Evolutionary conservation across 1,139 yeast genomes (phyloP), one percentile per base, ranked within the genome.

Genomic region (Debaryomyces sp.): DNA sequence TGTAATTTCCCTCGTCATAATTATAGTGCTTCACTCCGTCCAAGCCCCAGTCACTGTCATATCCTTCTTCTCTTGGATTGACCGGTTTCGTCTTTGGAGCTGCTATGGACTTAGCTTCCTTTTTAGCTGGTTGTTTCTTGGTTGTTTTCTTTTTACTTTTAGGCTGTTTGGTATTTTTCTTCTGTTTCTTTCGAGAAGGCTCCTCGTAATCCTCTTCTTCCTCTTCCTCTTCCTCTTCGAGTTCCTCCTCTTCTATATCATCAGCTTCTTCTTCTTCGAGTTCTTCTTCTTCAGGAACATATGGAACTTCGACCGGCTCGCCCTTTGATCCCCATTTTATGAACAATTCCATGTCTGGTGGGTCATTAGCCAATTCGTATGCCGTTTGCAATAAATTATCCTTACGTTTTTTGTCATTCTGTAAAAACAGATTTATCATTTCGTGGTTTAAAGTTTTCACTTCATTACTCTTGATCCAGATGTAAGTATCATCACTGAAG

Each of bases 401-500:
- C 53, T 67, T 73, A 46, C 75, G 65, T 49, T 68, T 63, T 45
- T 49, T 54, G 42, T 50, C 55, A 8, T 49, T 51, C 1, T 43
- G 53, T 39, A 73, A 62, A 50, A 63, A 67, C n/a, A 54, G 61
- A 6, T 65, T 64, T 39, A 76, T 74, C 45, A 56, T 63, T 1
- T 59, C 64, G 7, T 47, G 45, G 10, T 56, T 53, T 48, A 76
- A 63, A 10, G 54, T 50, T 50, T 68, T 68, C 26, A 83, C 54
- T 52, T 82, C 87, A 36, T 64, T 63, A 7, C 62, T 58, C 34
- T 74, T 73, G 44, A 81, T 78, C 88, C 88, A 84, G 48, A 82
- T 81, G 58, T 82, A 84, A 2, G 85, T 84, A 59, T 84, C 88
- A 61, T 84, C 89, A 54, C 80, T 80, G 60, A 82, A 80, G 58